phyloP scores from a whole-genome alignment of 2,329 filamentous ascomycete genomes.

The Coniosporium tulheliwenetii region DNA sequence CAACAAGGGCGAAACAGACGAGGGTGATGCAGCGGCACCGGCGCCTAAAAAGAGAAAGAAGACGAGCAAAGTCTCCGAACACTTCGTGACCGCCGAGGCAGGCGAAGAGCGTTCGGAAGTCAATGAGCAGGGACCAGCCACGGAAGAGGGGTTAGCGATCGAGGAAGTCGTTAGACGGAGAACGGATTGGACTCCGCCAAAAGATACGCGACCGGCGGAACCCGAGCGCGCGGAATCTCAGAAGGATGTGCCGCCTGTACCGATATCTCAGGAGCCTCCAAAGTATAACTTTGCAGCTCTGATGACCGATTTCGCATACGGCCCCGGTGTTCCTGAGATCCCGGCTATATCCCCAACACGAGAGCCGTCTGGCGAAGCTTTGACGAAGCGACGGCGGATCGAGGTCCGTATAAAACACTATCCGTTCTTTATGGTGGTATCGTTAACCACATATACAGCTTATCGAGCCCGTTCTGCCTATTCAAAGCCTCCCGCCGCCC shows the following conservation, averaged over 20 bases:
- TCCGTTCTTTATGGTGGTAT: too few relatives aligned
- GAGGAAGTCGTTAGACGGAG: conserved; percentile 7
- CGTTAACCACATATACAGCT: too few relatives aligned
- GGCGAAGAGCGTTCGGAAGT: neutral
- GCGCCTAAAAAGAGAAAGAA: conserved; percentile 6
- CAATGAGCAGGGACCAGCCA: neutral
- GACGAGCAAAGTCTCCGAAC: too few relatives aligned
- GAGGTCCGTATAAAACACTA: conserved; percentile 1
- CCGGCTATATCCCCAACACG: neutral
- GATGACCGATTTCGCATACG: too few relatives aligned
- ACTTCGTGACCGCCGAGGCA: neutral
- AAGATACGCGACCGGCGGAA: conserved; percentile 10
- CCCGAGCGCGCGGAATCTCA: too few relatives aligned
- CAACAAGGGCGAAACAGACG: neutral
- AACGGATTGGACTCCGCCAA: conserved; percentile 20
- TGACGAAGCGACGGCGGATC: conserved; percentile 3
- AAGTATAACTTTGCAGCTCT: too few relatives aligned
- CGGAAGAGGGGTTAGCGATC: neutral
- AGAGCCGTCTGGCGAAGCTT: neutral
- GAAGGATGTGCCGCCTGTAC: too few relatives aligned
- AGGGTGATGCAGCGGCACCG: conserved; percentile 6
- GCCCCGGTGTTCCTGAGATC: too few relatives aligned
- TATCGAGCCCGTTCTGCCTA: too few relatives aligned
- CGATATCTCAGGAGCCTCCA: too few relatives aligned
- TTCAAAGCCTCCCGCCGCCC: too few relatives aligned